Evolutionary conservation across 352 stramenopile genomes (phyloP).

Genomic region (Plasmopara viticola): DNA sequence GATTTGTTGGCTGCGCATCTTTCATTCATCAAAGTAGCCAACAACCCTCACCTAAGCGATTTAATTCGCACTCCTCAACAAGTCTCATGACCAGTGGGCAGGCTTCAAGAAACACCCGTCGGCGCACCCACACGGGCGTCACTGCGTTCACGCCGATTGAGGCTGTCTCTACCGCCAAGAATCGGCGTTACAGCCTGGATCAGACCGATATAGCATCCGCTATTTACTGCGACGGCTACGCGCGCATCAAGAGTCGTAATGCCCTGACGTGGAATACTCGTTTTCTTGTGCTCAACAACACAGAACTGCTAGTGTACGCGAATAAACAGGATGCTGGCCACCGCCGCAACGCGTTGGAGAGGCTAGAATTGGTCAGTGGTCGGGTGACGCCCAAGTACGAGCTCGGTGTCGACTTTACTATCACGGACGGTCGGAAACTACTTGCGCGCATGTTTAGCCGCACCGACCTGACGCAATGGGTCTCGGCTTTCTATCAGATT

Average conservation of each 20-base stretch:
- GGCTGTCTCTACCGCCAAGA: conserved; percentile 6
- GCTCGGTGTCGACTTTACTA: conserved; percentile 41
- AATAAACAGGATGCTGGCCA: conserved; percentile 51
- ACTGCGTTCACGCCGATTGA: neutral
- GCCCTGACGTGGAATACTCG: conserved; percentile 56
- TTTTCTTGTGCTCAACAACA: conserved; percentile 46
- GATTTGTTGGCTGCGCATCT: too few species aligned
- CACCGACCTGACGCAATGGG: conserved; percentile 49
- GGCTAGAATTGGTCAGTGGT: conserved; percentile 31
- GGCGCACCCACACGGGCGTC: conserved; percentile 7
- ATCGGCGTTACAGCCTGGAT: conserved; percentile 24
- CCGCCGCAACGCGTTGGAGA: conserved; percentile 31
- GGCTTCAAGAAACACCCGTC: conserved; percentile 4
- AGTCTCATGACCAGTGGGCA: conserved; percentile 8
- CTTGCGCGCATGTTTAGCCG: conserved; percentile 46
- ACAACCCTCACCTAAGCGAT: neutral
- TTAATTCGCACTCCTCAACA: neutral
- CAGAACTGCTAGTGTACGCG: conserved; percentile 40
- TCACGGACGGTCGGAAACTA: conserved; percentile 38
- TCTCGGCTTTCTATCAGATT: conserved; percentile 60
- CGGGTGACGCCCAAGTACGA: conserved; percentile 39
- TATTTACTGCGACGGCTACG: conserved; percentile 50
- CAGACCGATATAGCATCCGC: conserved; percentile 9
- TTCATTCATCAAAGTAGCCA: neutral
- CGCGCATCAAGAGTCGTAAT: conserved; percentile 51